Conservation (phyloP, 768 basidiomycete genomes). For the Rossbeevera mucosa region DNA sequence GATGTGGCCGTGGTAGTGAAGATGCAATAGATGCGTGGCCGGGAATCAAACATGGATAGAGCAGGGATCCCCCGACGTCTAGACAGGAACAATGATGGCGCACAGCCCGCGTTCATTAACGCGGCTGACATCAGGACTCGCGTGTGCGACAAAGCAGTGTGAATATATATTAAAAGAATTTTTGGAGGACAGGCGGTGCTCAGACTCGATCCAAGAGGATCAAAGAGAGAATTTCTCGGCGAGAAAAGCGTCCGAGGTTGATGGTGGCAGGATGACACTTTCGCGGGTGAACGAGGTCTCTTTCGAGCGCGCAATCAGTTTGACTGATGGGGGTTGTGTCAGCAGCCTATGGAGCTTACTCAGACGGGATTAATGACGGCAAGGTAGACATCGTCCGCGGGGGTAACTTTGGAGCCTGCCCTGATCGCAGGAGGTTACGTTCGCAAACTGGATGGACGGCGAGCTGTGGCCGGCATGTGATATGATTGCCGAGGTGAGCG, state of each 20-base stretch:
- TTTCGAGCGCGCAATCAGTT: not conserved
- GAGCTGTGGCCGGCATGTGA: not conserved
- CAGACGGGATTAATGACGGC: not conserved
- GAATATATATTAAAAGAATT: not conserved
- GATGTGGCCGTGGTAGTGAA: not conserved
- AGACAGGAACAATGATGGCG: not conserved
- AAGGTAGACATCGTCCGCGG: not conserved
- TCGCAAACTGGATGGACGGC: not conserved
- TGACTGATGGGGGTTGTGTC: conserved; percentile 2
- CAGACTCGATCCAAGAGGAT: too few species aligned
- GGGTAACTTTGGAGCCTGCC: not conserved
- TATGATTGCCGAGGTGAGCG: not conserved
- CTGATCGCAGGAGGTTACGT: conserved; percentile 4
- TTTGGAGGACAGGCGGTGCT: conserved; percentile 4
- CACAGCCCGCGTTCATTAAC: conserved; percentile 19
- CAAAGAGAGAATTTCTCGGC: conserved; percentile 7
- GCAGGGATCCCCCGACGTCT: not conserved
- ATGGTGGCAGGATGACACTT: conserved; percentile 2
- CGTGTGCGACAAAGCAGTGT: conserved; percentile 8
- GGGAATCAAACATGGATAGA: conserved; percentile 1
- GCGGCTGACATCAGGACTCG: conserved; percentile 2
- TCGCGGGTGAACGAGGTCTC: conserved; percentile 5
- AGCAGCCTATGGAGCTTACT: conserved; percentile 2
- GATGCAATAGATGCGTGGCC: not conserved
- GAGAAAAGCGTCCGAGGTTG: not conserved